Conservation (phyloP, 345 rosid genomes). For the Salix arbutifolia region DNA sequence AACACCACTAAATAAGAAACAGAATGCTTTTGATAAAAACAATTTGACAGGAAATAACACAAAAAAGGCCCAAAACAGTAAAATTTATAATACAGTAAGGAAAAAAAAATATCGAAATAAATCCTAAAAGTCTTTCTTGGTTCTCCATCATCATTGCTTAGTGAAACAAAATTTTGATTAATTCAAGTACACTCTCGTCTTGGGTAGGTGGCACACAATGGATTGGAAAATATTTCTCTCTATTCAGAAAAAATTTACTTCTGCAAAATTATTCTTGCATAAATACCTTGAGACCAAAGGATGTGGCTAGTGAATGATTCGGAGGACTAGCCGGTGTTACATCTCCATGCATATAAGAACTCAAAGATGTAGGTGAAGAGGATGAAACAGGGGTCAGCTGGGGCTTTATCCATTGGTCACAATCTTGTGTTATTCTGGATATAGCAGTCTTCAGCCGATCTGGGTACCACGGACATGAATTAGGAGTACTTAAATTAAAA, state of each 20-base stretch:
- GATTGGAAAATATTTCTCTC: background rate
- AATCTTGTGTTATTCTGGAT: slow-evolving; percentile 80
- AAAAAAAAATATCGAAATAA: too few species aligned
- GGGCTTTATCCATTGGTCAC: slow-evolving; percentile 90
- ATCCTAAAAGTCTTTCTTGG: background rate
- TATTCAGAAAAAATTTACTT: background rate
- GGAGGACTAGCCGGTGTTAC: slow-evolving; percentile 60
- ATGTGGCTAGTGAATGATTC: slow-evolving; percentile 40
- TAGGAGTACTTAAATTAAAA: slow-evolving; percentile 4
- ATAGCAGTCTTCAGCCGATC: slow-evolving; percentile 82
- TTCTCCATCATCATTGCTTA: background rate
- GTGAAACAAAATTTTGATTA: background rate
- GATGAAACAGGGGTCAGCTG: slow-evolving; percentile 42
- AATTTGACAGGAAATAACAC: background rate
- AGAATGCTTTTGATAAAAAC: background rate
- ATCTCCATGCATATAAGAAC: slow-evolving; percentile 48
- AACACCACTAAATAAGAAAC: background rate
- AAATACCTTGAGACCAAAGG: slow-evolving; percentile 85
- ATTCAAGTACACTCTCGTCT: background rate
- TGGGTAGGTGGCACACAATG: background rate
- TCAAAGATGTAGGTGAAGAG: slow-evolving; percentile 47
- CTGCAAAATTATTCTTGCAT: background rate
- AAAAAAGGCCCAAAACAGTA: background rate
- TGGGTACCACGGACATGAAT: slow-evolving; percentile 28
- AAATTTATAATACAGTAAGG: too few species aligned